Percentiles rank a stretch among this genome's conserved stretches.
Conservation (phyloP, 140 eudicot species). For the Flaveria floridana region DNA sequence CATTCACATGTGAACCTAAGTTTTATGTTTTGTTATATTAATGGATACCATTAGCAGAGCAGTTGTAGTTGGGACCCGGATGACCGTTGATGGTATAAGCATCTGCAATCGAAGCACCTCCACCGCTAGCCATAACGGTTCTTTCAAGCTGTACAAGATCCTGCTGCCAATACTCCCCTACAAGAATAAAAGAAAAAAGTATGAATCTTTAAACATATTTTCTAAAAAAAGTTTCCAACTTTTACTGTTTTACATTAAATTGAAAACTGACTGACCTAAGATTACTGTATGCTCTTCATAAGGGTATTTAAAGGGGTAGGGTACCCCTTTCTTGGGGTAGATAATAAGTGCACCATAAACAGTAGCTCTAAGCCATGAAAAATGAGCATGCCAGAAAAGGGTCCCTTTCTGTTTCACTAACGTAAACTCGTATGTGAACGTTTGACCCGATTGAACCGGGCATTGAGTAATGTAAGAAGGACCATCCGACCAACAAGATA, state of each 20-base stretch:
- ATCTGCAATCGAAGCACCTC: slow-evolving; percentile 57
- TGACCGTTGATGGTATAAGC: slow-evolving; percentile 81
- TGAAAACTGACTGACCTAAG: slow-evolving; percentile 40
- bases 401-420: slow-evolving; percentile 63
- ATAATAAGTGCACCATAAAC: slow-evolving; percentile 68
- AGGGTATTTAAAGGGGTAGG: slow-evolving; percentile 63
- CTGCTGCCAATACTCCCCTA: slow-evolving; percentile 67
- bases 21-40: no score
- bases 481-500: slow-evolving; percentile 69
- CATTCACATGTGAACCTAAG: no score
- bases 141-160: slow-evolving; percentile 59
- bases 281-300: slow-evolving; percentile 57
- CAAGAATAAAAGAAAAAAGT: background rate
- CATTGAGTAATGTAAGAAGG: slow-evolving; percentile 73
- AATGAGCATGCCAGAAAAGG: slow-evolving; percentile 70
- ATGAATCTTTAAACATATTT: no score
- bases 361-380: slow-evolving; percentile 75
- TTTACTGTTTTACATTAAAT: background rate
- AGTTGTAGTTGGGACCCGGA: slow-evolving; percentile 74
- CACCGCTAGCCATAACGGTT: slow-evolving; percentile 54
- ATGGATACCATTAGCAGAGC: slow-evolving; percentile 56
- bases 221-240: no score
- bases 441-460: slow-evolving; percentile 72
- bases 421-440: slow-evolving; percentile 60
- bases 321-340: slow-evolving; percentile 57